A percentile compares a stretch with the other conserved stretches of the same genome.
Conservation (phyloP, 257 asterid genomes). For the Cinchona pubescens region DNA sequence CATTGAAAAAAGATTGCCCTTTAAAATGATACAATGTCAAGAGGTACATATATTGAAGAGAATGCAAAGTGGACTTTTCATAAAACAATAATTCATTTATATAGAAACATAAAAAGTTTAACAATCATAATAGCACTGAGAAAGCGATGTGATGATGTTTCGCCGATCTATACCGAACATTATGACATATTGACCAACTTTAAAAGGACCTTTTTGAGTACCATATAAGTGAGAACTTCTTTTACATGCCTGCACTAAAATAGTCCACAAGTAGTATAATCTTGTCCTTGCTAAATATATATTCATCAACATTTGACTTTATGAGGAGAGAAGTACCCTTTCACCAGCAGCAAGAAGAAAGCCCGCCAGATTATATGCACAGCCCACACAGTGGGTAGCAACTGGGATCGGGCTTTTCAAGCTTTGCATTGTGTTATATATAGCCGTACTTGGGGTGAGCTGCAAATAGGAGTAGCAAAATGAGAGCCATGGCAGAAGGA, state of each 20-base stretch:
- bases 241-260: not conserved
- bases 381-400: conserved; percentile 80
- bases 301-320: not conserved
- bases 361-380: conserved; percentile 68
- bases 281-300: too few relatives aligned
- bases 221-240: not conserved
- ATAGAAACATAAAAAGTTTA: not conserved
- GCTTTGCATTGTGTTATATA: conserved; percentile 95
- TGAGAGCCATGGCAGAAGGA: conserved; percentile 2
- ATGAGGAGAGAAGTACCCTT: conserved; percentile 50
- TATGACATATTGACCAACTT: not conserved
- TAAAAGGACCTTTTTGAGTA: not conserved
- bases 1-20: conserved; percentile 83
- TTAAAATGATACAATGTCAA: conserved; percentile 6
- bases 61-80: not conserved
- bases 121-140: not conserved
- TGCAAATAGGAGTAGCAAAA: conserved; percentile 29
- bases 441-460: conserved; percentile 93
- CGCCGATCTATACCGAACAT: not conserved
- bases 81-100: not conserved
- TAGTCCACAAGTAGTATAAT: not conserved
- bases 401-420: conserved; percentile 74
- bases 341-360: conserved; percentile 97
- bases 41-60: not conserved
- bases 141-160: not conserved